phyloP scores from a whole-genome alignment of 108 stramenopile genomes.

The Skeletonema marinoi region DNA sequence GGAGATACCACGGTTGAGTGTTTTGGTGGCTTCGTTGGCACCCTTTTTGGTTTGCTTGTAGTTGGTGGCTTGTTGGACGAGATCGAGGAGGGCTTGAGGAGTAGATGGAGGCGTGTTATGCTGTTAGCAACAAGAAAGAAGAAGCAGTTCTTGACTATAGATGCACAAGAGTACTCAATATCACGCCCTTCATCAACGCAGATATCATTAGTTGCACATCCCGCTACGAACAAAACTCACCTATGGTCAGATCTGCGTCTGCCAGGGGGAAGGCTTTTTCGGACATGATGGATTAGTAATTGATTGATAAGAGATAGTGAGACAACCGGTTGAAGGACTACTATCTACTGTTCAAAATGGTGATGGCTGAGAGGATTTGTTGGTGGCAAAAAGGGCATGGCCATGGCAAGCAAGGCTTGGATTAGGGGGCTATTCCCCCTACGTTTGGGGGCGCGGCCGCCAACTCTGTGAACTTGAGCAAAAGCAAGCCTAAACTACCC shows the following conservation, averaged over 20 bases:
- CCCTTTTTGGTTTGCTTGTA: conserved; percentile 98
- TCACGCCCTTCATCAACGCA: not conserved
- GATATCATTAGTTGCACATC: not conserved
- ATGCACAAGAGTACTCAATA: not conserved
- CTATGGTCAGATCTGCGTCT: conserved; percentile 97
- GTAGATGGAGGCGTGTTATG: not conserved
- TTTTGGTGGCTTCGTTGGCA: conserved; percentile 99
- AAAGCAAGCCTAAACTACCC: too few species aligned
- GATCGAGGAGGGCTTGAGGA: conserved; percentile 85
- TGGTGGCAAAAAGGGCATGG: too few species aligned
- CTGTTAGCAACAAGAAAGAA: not conserved
- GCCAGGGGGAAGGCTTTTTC: conserved; percentile 98
- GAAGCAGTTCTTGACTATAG: not conserved
- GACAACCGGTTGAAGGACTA: too few species aligned
- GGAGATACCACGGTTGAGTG: conserved; percentile 97
- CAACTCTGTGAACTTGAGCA: too few species aligned
- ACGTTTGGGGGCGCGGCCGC: too few species aligned
- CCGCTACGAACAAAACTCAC: conserved; percentile 43
- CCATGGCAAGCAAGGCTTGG: too few species aligned
- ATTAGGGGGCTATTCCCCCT: too few species aligned
- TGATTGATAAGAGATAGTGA: too few species aligned
- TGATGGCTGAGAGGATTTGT: too few species aligned
- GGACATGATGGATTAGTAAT: conserved; percentile 57
- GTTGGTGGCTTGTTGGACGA: conserved; percentile 95
- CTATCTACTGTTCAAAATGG: too few species aligned